A percentile compares a stretch with the other conserved stretches of the same genome.
phyloP scores from a whole-genome alignment of 805 yeast genomes.

The Myxozyma nipponensis region DNA sequence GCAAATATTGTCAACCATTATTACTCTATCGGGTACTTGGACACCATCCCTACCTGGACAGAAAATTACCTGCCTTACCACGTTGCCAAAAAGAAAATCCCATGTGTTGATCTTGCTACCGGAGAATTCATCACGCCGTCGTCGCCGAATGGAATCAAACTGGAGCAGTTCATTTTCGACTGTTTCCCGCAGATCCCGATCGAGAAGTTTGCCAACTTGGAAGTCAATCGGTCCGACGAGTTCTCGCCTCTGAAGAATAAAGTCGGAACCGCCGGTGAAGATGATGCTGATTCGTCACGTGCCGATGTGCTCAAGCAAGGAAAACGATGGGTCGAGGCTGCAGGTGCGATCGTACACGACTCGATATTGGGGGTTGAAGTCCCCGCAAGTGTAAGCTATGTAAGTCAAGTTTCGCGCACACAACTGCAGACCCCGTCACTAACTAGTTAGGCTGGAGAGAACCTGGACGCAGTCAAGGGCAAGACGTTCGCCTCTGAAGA shows the following conservation, averaged over 20 bases:
- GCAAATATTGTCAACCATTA: conserved; percentile 98
- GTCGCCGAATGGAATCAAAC: conserved; percentile 82
- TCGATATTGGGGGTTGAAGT: conserved; percentile 64
- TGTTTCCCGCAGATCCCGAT: conserved; percentile 78
- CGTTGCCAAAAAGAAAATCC: conserved; percentile 87
- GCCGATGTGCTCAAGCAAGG: conserved; percentile 61
- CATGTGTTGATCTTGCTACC: conserved; percentile 48
- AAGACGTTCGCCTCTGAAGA: conserved; percentile 33
- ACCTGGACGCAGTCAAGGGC: conserved; percentile 55
- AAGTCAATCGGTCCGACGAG: conserved; percentile 79
- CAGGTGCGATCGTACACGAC: conserved; percentile 50
- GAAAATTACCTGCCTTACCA: conserved; percentile 81
- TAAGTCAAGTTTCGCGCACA: conserved; percentile 1
- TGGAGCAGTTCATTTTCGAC: conserved; percentile 96
- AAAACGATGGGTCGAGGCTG: conserved; percentile 64
- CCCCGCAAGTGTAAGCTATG: conserved; percentile 66
- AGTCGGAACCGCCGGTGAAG: conserved; percentile 44
- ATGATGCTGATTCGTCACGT: conserved; percentile 80
- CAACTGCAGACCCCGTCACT: no score
- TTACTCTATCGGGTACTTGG: conserved; percentile 75
- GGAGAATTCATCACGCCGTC: conserved; percentile 57
- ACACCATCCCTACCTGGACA: conserved; percentile 62
- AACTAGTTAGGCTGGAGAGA: conserved; percentile 60
- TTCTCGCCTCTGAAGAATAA: conserved; percentile 94
- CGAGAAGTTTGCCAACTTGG: conserved; percentile 79